Conservation (phyloP, 1,139 yeast genomes). For the Zygosaccharomyces sapae region DNA sequence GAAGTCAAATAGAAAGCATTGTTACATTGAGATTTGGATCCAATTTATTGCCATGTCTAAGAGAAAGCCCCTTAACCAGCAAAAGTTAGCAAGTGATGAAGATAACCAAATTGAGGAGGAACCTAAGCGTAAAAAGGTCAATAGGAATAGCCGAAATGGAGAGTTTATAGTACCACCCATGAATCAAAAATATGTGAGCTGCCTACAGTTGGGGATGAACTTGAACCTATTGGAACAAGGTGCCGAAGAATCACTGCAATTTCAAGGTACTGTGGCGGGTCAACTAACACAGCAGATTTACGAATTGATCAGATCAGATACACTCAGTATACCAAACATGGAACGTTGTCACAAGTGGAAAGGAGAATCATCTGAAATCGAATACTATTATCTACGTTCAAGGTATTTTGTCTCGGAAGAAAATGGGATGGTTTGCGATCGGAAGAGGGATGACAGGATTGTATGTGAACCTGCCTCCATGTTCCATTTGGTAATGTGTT, state of each 20-base stretch:
- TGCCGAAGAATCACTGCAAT: slow-evolving; percentile 23
- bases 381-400: slow-evolving; percentile 23
- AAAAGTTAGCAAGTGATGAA: slow-evolving; percentile 3
- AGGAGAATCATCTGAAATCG: slow-evolving; percentile 22
- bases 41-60: neutral
- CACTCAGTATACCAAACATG: slow-evolving; percentile 23
- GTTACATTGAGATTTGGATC: neutral
- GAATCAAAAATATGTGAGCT: slow-evolving; percentile 20
- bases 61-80: neutral
- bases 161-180: slow-evolving; percentile 18
- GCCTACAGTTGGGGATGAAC: slow-evolving; percentile 17
- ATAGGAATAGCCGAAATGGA: neutral
- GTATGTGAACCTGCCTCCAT: slow-evolving; percentile 32
- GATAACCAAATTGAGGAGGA: slow-evolving; percentile 10
- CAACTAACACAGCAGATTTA: slow-evolving; percentile 31
- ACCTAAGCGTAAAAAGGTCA: slow-evolving; percentile 1
- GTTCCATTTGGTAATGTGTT: slow-evolving; percentile 30
- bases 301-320: slow-evolving; percentile 23
- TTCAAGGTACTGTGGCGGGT: slow-evolving; percentile 27
- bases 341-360: slow-evolving; percentile 23
- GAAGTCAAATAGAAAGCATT: neutral
- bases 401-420: slow-evolving; percentile 24
- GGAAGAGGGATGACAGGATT: slow-evolving; percentile 24
- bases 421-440: slow-evolving; percentile 27
- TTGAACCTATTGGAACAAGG: slow-evolving; percentile 25